Evolutionary conservation across 495 filamentous ascomycete genomes (phyloP).

Genomic region (Mycothermus thermophilus): DNA sequence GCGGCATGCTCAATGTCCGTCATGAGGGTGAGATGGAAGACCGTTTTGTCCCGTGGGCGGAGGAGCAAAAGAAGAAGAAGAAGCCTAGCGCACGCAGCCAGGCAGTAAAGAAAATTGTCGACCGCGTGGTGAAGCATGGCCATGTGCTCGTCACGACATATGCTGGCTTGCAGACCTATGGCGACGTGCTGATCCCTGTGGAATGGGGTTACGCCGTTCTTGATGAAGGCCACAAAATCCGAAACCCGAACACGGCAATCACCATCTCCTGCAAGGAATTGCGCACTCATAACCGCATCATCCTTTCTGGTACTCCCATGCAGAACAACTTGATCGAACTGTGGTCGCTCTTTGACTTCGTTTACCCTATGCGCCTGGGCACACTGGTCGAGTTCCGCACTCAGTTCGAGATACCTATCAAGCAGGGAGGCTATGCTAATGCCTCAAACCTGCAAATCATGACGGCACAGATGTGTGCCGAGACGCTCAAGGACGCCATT

Average conservation of each 20-base stretch:
- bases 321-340: conserved; percentile 96
- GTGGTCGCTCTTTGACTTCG: conserved; percentile 98
- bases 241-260: conserved; percentile 84
- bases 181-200: conserved; percentile 57
- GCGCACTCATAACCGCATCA: conserved; percentile 73
- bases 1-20: conserved; percentile 77
- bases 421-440: conserved; percentile 81
- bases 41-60: conserved; percentile 32
- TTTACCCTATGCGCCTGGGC: conserved; percentile 88
- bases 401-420: conserved; percentile 86
- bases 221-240: conserved; percentile 95
- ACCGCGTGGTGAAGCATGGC: conserved; percentile 70
- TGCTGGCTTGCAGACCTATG: conserved; percentile 78
- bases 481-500: conserved; percentile 80
- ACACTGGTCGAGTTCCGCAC: conserved; percentile 79
- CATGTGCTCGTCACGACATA: conserved; percentile 94
- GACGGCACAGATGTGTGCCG: conserved; percentile 79
- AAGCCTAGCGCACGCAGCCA: conserved; percentile 34
- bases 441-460: conserved; percentile 84
- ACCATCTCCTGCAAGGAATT: conserved; percentile 90
- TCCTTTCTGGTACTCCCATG: conserved; percentile 90
- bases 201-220: conserved; percentile 91
- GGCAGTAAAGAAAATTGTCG: conserved; percentile 61
- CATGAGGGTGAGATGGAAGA: conserved; percentile 61
- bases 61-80: conserved; percentile 16